Percentiles rank a stretch among this genome's conserved stretches.
phyloP scores from a whole-genome alignment of 768 basidiomycete species.

The Suillus weaverae region DNA sequence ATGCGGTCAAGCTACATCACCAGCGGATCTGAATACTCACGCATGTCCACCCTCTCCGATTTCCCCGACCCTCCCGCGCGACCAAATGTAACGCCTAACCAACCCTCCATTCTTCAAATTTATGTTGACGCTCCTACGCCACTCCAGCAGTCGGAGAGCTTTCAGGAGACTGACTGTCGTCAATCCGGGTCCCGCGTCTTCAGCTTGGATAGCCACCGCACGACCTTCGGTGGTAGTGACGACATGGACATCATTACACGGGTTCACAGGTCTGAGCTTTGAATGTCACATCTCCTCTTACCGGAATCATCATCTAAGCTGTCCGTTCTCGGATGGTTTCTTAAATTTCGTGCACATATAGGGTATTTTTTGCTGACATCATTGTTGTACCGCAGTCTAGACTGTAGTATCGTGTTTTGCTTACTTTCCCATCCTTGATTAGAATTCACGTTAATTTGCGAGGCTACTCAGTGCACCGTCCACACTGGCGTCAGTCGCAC shows the following conservation, averaged over 20 bases:
- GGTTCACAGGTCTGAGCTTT: constrained; percentile 17
- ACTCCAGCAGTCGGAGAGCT: not conserved
- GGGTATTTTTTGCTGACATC: not conserved
- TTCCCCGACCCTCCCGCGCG: constrained; percentile 64
- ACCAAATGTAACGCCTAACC: constrained; percentile 25
- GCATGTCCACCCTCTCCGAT: constrained; percentile 71
- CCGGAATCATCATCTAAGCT: not conserved
- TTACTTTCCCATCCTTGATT: not conserved
- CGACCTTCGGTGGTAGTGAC: constrained; percentile 29
- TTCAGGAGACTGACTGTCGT: constrained; percentile 2
- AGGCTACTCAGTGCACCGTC: not conserved
- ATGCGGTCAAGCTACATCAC: constrained; percentile 63
- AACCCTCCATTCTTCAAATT: constrained; percentile 44
- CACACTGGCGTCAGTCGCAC: too few species aligned
- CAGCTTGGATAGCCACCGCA: constrained; percentile 18
- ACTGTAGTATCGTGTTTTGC: not conserved
- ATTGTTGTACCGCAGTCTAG: not conserved
- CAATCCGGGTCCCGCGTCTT: constrained; percentile 6
- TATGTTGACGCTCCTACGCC: constrained; percentile 36
- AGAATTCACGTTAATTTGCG: not conserved
- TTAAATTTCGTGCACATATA: not conserved
- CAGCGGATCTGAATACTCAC: constrained; percentile 50
- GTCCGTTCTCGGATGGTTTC: not conserved
- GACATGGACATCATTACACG: constrained; percentile 21
- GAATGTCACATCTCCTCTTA: constrained; percentile 4